phyloP scores from a whole-genome alignment of 148 eudicot genomes.

The Camellia japonica region DNA sequence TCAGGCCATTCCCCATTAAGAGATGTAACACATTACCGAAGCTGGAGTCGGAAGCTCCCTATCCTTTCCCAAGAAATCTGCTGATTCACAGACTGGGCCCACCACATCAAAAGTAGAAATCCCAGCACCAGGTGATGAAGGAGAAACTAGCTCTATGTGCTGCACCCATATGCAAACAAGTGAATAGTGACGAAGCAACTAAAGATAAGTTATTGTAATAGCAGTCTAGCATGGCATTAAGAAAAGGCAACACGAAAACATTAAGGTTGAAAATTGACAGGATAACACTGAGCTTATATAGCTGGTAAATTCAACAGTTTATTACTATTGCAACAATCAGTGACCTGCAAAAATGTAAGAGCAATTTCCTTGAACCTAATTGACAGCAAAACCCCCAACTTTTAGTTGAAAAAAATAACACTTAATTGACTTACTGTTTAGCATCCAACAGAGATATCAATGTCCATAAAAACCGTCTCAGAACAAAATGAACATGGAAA shows the following conservation, averaged over 20 bases:
- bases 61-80: slow-evolving; percentile 94
- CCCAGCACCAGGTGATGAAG: slow-evolving; percentile 57
- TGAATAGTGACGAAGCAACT: background rate
- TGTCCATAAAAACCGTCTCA: no score
- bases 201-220: background rate
- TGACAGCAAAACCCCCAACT: no score
- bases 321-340: background rate
- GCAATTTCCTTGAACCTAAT: no score
- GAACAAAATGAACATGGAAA: no score
- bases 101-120: slow-evolving; percentile 79
- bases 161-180: slow-evolving; percentile 27
- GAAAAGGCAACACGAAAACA: no score
- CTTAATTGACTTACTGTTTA: no score
- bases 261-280: no score
- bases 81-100: slow-evolving; percentile 98
- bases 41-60: slow-evolving; percentile 79
- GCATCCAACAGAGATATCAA: no score
- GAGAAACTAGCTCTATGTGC: slow-evolving; percentile 92
- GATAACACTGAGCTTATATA: background rate
- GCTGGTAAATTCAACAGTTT: background rate
- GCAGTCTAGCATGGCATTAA: background rate
- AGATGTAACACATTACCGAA: slow-evolving; percentile 36
- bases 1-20: background rate
- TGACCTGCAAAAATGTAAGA: background rate
- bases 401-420: no score